Evolutionary conservation across 148 eudicot genomes (phyloP).

Genomic region (Rhododendron ferrugineum): DNA sequence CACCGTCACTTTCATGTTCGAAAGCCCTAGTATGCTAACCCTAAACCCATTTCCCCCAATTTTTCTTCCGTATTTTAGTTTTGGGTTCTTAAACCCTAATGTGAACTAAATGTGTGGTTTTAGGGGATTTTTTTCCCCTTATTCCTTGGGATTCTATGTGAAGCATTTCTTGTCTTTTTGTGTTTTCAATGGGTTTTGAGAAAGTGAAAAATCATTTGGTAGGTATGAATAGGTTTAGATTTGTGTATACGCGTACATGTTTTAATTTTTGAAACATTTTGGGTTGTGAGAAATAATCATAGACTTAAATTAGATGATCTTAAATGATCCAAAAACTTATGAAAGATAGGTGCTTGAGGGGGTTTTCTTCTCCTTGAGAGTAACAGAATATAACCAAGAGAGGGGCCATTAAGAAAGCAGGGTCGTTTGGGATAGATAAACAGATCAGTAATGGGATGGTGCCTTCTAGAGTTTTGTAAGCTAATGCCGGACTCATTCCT

Average conservation of each 20-base stretch:
- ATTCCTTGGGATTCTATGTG: too few relatives aligned
- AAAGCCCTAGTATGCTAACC: slow-evolving; percentile 43
- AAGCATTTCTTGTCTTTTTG: too few relatives aligned
- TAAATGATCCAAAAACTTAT: neutral
- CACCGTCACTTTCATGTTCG: slow-evolving; percentile 69
- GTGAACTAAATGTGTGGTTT: neutral
- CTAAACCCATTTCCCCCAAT: neutral
- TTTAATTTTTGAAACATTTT: neutral
- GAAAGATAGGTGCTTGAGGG: neutral
- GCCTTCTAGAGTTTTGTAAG: neutral
- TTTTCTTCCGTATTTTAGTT: neutral
- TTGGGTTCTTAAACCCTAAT: neutral
- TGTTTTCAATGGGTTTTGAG: neutral
- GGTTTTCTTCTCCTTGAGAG: neutral
- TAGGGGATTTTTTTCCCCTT: neutral
- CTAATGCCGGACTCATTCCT: neutral
- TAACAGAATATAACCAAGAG: neutral
- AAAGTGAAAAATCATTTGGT: neutral
- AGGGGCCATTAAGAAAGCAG: neutral
- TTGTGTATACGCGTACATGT: neutral
- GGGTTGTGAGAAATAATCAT: neutral
- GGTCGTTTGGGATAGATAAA: neutral
- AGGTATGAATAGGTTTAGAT: neutral
- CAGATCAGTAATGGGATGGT: neutral
- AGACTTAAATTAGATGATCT: neutral